Conservation (phyloP, 1,284 basidiomycete genomes). For the Leccinum cinnamomeum region DNA sequence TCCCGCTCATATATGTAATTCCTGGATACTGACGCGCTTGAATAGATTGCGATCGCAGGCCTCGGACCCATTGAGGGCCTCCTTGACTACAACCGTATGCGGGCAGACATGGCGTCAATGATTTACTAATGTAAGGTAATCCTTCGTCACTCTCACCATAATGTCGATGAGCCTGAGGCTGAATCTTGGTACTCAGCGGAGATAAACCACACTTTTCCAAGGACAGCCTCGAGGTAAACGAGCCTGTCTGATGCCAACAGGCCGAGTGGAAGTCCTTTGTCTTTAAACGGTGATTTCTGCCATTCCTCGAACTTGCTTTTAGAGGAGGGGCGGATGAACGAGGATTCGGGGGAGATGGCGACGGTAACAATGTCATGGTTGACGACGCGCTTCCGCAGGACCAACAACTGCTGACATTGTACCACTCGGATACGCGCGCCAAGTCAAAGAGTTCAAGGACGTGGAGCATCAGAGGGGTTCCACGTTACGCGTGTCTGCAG, state of each 20-base stretch:
- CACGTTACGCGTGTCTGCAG: conserved; percentile 87
- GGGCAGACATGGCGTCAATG: conserved; percentile 79
- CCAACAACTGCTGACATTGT: conserved; percentile 79
- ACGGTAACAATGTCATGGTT: conserved; percentile 34
- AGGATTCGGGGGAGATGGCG: conserved; percentile 74
- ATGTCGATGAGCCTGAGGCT: background rate
- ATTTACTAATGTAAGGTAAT: conserved; percentile 48
- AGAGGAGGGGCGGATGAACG: conserved; percentile 58
- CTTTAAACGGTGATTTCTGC: no score
- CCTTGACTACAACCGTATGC: conserved; percentile 80
- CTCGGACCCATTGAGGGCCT: conserved; percentile 88
- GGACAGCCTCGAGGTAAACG: no score
- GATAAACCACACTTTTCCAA: no score
- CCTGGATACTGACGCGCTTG: conserved; percentile 8
- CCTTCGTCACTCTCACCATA: background rate
- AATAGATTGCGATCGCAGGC: conserved; percentile 77
- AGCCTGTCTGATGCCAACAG: no score
- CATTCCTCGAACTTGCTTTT: no score
- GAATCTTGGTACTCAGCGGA: no score
- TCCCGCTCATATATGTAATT: conserved; percentile 15
- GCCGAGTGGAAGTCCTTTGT: no score
- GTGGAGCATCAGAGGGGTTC: conserved; percentile 77
- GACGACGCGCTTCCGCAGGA: conserved; percentile 55
- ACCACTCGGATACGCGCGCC: conserved; percentile 85
- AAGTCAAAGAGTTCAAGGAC: conserved; percentile 80